Percentiles rank a stretch among this genome's conserved stretches.
Evolutionary conservation across 1,284 basidiomycete species (phyloP).

Genomic region (Porodaedalea pini): DNA sequence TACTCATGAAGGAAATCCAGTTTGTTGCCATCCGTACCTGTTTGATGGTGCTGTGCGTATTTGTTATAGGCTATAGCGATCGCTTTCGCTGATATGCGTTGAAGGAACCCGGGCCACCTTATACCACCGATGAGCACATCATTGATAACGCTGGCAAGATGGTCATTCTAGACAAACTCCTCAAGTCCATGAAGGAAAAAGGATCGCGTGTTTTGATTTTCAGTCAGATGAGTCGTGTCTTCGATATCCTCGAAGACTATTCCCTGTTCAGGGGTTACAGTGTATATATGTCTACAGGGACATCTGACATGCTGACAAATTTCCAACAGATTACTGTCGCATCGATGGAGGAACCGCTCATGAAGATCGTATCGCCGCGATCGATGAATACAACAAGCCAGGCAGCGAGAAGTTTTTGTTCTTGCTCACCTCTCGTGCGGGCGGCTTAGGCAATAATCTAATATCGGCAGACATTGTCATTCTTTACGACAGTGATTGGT

Average conservation of each 20-base stretch:
- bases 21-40: conserved; percentile 81
- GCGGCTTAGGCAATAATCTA: conserved; percentile 96
- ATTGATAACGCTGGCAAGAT: conserved; percentile 96
- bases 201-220: conserved; percentile 96
- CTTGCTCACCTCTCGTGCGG: conserved; percentile 95
- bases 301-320: too few relatives aligned
- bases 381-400: conserved; percentile 97
- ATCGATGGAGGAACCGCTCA: conserved; percentile 96
- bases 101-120: conserved; percentile 94
- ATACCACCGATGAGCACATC: conserved; percentile 97
- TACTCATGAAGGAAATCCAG: too few relatives aligned
- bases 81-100: neutral
- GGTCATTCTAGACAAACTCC: conserved; percentile 94
- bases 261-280: conserved; percentile 90
- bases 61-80: neutral
- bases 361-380: conserved; percentile 92
- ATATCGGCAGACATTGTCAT: conserved; percentile 95
- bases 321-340: conserved; percentile 95
- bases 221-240: conserved; percentile 94
- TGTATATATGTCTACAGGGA: too few relatives aligned
- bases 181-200: conserved; percentile 85
- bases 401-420: conserved; percentile 96
- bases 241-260: conserved; percentile 97
- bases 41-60: conserved; percentile 78
- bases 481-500: conserved; percentile 98